Evolutionary conservation across 495 filamentous ascomycete species (phyloP), one percentile per base, ranked within the genome.

Genomic region (Penicillium subrubescens): DNA sequence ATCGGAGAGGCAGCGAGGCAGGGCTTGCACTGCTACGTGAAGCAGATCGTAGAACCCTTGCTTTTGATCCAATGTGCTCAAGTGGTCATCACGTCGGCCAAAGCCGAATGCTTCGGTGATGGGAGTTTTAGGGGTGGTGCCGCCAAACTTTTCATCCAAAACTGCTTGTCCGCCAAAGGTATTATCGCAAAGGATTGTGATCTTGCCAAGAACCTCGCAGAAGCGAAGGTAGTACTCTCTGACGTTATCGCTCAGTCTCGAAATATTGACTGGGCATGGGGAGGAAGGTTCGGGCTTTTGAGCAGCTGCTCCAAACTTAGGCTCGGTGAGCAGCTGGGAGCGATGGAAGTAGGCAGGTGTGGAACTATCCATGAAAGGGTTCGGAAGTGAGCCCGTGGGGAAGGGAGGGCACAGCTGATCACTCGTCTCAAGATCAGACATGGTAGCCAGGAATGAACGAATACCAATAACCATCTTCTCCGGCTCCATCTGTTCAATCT

Each of bases 401-500:
- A 97, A 97, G 0, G 92, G 91, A 25, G 95, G 95, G 43, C 87
- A 86, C 17, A 90, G 85, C 68, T 86, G 83, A 37, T 94, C 89
- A 31, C 88, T 88, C 58, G 89, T 94, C 76, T 98, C 95, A n/a
- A 98, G 77, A 75, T 99, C 95, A 1, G 90, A 83, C 89, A 98
- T 93, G 48, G 97, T 91, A 12, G 90, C 89, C 8, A 99, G 82
- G 70, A 97, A 99, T 10, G 95, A 83, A 56, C 92, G 86, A 61
- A 99, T 99, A 12, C 94, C 95, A 70, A 99, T 90, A 11, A 97
- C 92, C 82, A 97, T 97, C 71, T 90, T 90, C 71, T 99, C 95
- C 0, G 95, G 95, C 57, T 97, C 95, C 68, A 99, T 87, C 69
- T 95, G 92, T 71, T 97, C 94, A 54, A 96, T 90, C 71, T 88